A percentile compares a stretch with the other conserved stretches of the same genome.
phyloP scores from a whole-genome alignment of 2,329 filamentous ascomycete genomes.

The Dothistroma pini region DNA sequence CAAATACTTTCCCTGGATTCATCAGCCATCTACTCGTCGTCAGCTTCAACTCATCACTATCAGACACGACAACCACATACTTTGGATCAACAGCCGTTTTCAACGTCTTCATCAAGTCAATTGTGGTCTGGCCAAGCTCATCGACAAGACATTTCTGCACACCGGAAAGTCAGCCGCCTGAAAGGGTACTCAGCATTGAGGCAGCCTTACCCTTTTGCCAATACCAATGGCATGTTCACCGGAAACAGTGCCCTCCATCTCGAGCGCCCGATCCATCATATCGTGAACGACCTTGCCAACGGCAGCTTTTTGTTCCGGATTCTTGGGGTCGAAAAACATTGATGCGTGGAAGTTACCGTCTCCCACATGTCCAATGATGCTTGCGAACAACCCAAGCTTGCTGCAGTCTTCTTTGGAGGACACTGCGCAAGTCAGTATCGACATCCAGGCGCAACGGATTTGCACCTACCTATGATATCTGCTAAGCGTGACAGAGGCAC shows the following conservation, averaged over 20 bases:
- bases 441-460: not conserved
- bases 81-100: constrained; percentile 22
- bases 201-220: constrained; percentile 17
- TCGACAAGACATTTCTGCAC: constrained; percentile 16
- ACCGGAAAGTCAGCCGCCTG: not conserved
- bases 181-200: not conserved
- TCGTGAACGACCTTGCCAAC: constrained; percentile 72
- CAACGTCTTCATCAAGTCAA: constrained; percentile 21
- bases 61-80: not conserved
- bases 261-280: constrained; percentile 85
- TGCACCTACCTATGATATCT: constrained; percentile 51
- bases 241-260: constrained; percentile 76
- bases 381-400: constrained; percentile 78
- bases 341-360: constrained; percentile 94
- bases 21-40: constrained; percentile 15
- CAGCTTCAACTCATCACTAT: not conserved
- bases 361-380: constrained; percentile 83
- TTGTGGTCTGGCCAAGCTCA: constrained; percentile 19
- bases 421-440: not conserved
- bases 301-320: constrained; percentile 71
- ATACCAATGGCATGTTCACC: constrained; percentile 26
- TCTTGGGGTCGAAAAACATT: constrained; percentile 76
- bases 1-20: constrained; percentile 25
- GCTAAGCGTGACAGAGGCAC: constrained; percentile 59
- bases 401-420: constrained; percentile 88